Evolutionary conservation across 306 rosid genomes (phyloP).

Genomic region (Medicago truncatula): DNA sequence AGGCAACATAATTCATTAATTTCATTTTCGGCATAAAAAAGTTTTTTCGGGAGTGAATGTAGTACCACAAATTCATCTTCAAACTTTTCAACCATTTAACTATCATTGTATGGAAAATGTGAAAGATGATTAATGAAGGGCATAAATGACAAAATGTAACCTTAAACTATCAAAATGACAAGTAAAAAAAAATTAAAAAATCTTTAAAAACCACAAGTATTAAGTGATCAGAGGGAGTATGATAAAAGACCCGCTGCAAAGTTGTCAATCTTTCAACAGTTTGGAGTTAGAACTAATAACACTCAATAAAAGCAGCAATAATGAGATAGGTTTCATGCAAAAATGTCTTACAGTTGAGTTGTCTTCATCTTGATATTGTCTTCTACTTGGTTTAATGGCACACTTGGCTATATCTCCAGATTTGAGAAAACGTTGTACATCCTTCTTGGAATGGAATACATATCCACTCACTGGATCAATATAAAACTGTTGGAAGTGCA

Average conservation of each 20-base stretch:
- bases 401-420: slow-evolving; percentile 49
- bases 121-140: background rate
- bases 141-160: slow-evolving; percentile 1
- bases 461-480: slow-evolving; percentile 52
- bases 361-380: slow-evolving; percentile 46
- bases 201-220: background rate
- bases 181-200: background rate
- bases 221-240: background rate
- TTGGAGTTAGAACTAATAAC: slow-evolving; percentile 34
- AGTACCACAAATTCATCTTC: background rate
- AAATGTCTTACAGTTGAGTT: slow-evolving; percentile 43
- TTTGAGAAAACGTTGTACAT: slow-evolving; percentile 50
- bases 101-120: background rate
- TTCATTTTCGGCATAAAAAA: background rate
- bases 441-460: slow-evolving; percentile 56
- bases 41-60: background rate
- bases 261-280: background rate
- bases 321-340: slow-evolving; percentile 24
- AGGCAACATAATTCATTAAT: background rate
- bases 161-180: slow-evolving; percentile 9
- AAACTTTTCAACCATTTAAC: background rate
- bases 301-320: slow-evolving; percentile 25
- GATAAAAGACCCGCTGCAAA: background rate
- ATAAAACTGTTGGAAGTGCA: slow-evolving; percentile 52
- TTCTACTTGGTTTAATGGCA: slow-evolving; percentile 40